A percentile compares a stretch with the other conserved stretches of the same genome.
phyloP scores from a whole-genome alignment of 192 early-diverging fungal genomes.

The Thamnidium elegans region DNA sequence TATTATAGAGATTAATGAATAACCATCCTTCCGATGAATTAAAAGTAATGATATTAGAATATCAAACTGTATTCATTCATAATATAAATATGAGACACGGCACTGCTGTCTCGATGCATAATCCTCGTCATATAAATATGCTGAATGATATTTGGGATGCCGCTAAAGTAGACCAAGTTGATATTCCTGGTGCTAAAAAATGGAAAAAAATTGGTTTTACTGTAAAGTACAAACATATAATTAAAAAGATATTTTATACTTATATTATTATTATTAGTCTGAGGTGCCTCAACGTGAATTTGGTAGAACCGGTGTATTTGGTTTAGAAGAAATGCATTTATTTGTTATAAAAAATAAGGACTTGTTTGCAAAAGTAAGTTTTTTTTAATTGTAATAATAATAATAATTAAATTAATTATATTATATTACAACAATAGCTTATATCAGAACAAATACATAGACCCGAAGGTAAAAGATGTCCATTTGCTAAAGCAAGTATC shows the following conservation, averaged over 20 bases:
- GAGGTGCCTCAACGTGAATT: slow-evolving; percentile 62
- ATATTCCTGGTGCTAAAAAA: slow-evolving; percentile 35
- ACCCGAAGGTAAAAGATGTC: slow-evolving; percentile 47
- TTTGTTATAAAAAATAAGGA: slow-evolving; percentile 51
- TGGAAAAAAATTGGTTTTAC: slow-evolving; percentile 69
- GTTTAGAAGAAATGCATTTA: slow-evolving; percentile 57
- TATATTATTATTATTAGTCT: slow-evolving; percentile 38
- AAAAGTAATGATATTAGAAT: slow-evolving; percentile 56
- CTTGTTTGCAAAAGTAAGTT: slow-evolving; percentile 41
- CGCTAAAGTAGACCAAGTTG: slow-evolving; percentile 40
- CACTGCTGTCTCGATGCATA: slow-evolving; percentile 46
- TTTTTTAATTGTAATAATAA: background rate
- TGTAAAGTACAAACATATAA: slow-evolving; percentile 34
- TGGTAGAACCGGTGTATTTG: slow-evolving; percentile 58
- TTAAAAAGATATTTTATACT: background rate
- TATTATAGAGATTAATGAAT: slow-evolving; percentile 43
- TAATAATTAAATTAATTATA: background rate
- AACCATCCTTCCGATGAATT: slow-evolving; percentile 63
- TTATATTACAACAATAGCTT: slow-evolving; percentile 29
- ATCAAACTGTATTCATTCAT: slow-evolving; percentile 58
- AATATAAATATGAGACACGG: slow-evolving; percentile 54
- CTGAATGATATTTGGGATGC: slow-evolving; percentile 57
- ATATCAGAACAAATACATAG: slow-evolving; percentile 44
- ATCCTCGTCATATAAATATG: slow-evolving; percentile 45
- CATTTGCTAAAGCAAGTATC: slow-evolving; percentile 57